Conservation (phyloP, 768 basidiomycete genomes). For the Royoungia palumana region DNA sequence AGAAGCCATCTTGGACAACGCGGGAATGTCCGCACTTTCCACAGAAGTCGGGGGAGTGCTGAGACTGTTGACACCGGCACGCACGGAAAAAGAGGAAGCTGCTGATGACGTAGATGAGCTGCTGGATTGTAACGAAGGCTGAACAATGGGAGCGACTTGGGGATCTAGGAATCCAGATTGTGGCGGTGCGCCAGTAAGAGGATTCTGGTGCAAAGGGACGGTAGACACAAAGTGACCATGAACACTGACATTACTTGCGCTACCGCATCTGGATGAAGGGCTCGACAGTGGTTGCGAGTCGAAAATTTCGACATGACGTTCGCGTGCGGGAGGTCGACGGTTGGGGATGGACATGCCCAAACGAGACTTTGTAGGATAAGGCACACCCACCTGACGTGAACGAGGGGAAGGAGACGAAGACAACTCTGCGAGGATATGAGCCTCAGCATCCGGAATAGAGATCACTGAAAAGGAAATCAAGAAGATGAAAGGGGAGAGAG, state of each 20-base stretch:
- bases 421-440: conserved; percentile 68
- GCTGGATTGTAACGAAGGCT: conserved; percentile 30
- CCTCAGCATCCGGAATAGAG: conserved; percentile 76
- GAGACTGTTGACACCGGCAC: conserved; percentile 28
- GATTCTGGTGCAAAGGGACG: conserved; percentile 4
- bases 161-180: conserved; percentile 3
- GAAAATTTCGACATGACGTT: conserved; percentile 76
- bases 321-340: conserved; percentile 42
- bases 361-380: conserved; percentile 61
- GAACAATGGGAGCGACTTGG: conserved; percentile 2
- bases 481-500: conserved; percentile 22
- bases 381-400: conserved; percentile 78
- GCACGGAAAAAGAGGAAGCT: conserved; percentile 49
- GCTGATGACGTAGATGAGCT: conserved; percentile 31
- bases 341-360: conserved; percentile 60
- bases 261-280: conserved; percentile 35
- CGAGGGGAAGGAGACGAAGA: conserved; percentile 66
- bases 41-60: conserved; percentile 59
- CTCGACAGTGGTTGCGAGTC: conserved; percentile 77
- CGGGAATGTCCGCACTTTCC: conserved; percentile 35
- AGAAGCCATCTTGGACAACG: conserved; percentile 33
- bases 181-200: conserved; percentile 26
- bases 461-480: conserved; percentile 50
- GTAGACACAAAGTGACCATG: conserved; percentile 16
- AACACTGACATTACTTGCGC: conserved; percentile 21